Evolutionary conservation across 2,329 filamentous ascomycete genomes (phyloP), one percentile per base, ranked within the genome.

Genomic region (Apiospora arundinis): DNA sequence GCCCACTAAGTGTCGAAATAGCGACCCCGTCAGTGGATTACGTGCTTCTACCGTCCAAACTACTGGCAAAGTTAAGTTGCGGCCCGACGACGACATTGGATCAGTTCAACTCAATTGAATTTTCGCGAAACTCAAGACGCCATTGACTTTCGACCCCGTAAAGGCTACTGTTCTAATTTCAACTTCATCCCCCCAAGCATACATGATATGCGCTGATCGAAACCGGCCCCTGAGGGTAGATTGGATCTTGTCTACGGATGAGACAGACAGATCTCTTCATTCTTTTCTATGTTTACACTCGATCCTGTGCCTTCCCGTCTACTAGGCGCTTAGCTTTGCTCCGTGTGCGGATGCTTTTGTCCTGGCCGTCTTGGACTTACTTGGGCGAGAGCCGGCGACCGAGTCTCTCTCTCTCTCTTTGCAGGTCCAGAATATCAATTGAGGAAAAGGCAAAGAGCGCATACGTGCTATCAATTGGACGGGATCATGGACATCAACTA

Each of bases 101-200:
- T 18, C 14, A 2, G 21, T 45, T 45, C 12, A 45, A 14, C 4
- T 45, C 4, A 14, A 16, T 45, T n/a, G n/a, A n/a, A n/a, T n/a
- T n/a, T n/a, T n/a, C n/a, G n/a, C n/a, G n/a, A n/a, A 63, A 63
- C 56, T 63, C 18, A 40, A 21, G 56, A 63, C 18, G 56, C 18
- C 56, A 63, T 63, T 63, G 56, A 40, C 56, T 63, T 56, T 63
- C 28, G 32, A 40, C 56, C 28, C 56, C 4, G 56, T 14, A 63
- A 40, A 63, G 56, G 21, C 32, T 63, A 63, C n/a, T 63, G 56
- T 63, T 63, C 56, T 63, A 63, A 63, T 23, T 63, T 63, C 56
- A 32, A 63, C 56, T 63, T 63, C 56, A 63, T 40, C 28, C 7
- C 56, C 56, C 56, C 18, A 6, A n/a, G 56, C 56, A 28, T 56